Percentiles rank a stretch among this genome's conserved stretches.
Evolutionary conservation across 169 alveolate species (phyloP).

Genomic region (Toxoplasma gondii): DNA sequence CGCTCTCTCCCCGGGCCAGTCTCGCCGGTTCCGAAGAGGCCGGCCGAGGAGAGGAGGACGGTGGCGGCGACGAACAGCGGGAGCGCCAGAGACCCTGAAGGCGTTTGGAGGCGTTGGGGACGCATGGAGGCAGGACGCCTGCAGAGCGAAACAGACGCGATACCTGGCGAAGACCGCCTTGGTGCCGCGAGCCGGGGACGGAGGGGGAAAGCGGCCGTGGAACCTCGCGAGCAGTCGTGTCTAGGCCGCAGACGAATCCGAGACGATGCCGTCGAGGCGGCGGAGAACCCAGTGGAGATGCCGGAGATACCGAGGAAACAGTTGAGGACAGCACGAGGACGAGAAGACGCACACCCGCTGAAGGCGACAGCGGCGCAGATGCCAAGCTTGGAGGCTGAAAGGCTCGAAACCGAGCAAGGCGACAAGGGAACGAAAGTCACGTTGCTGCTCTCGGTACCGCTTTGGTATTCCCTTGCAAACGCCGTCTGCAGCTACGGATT

Average conservation of each 20-base stretch:
- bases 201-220: background rate
- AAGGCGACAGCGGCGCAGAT: background rate
- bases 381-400: background rate
- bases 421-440: background rate
- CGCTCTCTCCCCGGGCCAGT: background rate
- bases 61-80: background rate
- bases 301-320: too few relatives aligned
- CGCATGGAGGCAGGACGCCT: background rate
- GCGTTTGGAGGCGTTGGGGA: background rate
- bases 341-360: background rate
- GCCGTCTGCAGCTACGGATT: slow-evolving; percentile 69
- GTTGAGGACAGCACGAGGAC: background rate
- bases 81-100: background rate
- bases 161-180: background rate
- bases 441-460: background rate
- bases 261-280: background rate
- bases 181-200: background rate
- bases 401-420: background rate
- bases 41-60: background rate
- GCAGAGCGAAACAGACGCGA: background rate
- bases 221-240: background rate
- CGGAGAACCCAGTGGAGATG: background rate
- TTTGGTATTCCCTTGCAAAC: slow-evolving; percentile 9
- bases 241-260: background rate
- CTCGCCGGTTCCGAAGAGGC: background rate